phyloP scores from a whole-genome alignment of 2,329 filamentous ascomycete genomes.

The Rhynchosporium agropyri region DNA sequence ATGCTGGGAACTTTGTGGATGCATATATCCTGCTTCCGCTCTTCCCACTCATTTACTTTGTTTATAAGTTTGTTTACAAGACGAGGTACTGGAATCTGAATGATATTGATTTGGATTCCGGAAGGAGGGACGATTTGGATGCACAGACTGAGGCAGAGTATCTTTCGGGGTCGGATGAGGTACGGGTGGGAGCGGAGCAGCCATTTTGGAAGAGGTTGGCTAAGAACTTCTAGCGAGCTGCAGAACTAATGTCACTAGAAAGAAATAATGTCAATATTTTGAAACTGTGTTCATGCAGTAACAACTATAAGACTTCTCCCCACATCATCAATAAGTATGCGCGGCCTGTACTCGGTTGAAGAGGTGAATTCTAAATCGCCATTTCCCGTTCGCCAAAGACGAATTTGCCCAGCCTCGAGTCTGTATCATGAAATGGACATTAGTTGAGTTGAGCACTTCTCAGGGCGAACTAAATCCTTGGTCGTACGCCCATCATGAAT shows the following conservation, averaged over 20 bases:
- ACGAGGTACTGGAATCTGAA: slow-evolving; percentile 53
- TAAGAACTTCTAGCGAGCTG: not conserved
- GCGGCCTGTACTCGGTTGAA: too few species aligned
- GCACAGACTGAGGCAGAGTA: slow-evolving; percentile 28
- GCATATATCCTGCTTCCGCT: slow-evolving; percentile 64
- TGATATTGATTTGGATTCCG: slow-evolving; percentile 60
- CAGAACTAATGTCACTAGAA: not conserved
- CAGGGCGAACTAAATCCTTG: too few species aligned
- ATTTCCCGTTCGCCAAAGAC: too few species aligned
- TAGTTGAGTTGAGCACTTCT: too few species aligned
- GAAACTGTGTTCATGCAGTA: too few species aligned
- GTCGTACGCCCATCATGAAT: too few species aligned
- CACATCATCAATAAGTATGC: too few species aligned
- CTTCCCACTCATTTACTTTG: slow-evolving; percentile 59
- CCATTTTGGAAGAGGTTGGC: slow-evolving; percentile 10
- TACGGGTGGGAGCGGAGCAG: not conserved
- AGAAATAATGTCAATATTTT: too few species aligned
- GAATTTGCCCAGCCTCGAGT: too few species aligned
- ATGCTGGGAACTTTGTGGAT: slow-evolving; percentile 62
- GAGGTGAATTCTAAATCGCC: too few species aligned
- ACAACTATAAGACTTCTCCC: too few species aligned
- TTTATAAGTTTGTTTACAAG: slow-evolving; percentile 57
- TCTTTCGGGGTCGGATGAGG: slow-evolving; percentile 16
- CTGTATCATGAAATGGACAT: too few species aligned
- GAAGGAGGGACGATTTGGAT: slow-evolving; percentile 58